Evolutionary conservation across 2,329 filamentous ascomycete genomes (phyloP).

Genomic region (Pseudogymnoascus sp.): DNA sequence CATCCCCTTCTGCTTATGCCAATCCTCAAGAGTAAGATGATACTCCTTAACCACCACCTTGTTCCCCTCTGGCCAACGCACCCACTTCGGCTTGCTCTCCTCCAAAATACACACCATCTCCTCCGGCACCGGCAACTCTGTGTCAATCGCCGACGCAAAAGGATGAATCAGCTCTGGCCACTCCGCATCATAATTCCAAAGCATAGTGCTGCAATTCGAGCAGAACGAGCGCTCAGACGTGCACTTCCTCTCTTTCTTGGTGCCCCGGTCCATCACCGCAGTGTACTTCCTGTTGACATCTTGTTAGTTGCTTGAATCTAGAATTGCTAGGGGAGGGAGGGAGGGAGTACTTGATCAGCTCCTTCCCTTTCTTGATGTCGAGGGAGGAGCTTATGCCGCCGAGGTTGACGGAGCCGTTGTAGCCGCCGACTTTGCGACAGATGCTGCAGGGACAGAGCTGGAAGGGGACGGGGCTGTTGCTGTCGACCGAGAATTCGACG

Average conservation of each 20-base stretch:
- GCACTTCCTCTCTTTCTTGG: conserved; percentile 29
- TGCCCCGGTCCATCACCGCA: conserved; percentile 36
- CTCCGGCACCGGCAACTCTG: conserved; percentile 34
- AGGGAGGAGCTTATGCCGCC: conserved; percentile 36
- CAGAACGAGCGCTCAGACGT: conserved; percentile 39
- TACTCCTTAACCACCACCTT: conserved; percentile 34
- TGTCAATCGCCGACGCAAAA: conserved; percentile 41
- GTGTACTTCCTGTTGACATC: conserved; percentile 32
- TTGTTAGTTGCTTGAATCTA: not conserved
- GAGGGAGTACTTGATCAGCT: conserved; percentile 34
- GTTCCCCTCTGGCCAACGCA: conserved; percentile 38
- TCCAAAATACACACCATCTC: conserved; percentile 39
- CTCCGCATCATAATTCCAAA: conserved; percentile 38
- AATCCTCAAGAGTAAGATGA: conserved; percentile 34
- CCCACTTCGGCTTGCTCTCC: conserved; percentile 37
- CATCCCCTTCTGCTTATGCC: conserved; percentile 35
- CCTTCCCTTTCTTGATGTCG: conserved; percentile 32
- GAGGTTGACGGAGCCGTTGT: conserved; percentile 37
- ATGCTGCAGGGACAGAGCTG: conserved; percentile 41
- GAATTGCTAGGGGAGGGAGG: not conserved
- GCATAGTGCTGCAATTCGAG: conserved; percentile 37
- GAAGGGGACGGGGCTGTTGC: conserved; percentile 38
- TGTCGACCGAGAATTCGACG: conserved; percentile 37
- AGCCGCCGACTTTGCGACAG: conserved; percentile 38
- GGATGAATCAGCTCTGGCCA: conserved; percentile 42